Evolutionary conservation across 1,284 basidiomycete genomes (phyloP).

Genomic region (Pyrrhoderma lamaoense): DNA sequence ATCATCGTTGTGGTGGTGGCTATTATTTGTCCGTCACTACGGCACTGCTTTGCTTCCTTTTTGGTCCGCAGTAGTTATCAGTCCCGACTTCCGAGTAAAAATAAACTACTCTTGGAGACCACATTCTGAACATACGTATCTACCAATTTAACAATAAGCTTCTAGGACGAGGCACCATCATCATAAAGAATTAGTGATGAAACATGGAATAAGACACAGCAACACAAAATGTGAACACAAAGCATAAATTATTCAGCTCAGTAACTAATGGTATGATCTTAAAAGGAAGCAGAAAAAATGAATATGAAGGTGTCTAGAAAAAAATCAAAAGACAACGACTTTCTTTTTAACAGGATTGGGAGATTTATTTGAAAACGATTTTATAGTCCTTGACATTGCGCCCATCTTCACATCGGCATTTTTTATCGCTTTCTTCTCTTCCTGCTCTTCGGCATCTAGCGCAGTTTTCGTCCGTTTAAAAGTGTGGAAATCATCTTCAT

Average conservation of each 20-base stretch:
- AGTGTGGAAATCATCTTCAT: constrained; percentile 90
- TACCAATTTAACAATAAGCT: no score
- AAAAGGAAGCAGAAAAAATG: no score
- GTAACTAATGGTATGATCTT: no score
- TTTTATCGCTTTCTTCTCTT: constrained; percentile 37
- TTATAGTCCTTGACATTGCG: constrained; percentile 37
- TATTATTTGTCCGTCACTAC: no score
- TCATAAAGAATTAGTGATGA: no score
- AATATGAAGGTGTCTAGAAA: neutral
- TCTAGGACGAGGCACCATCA: no score
- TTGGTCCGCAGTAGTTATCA: neutral
- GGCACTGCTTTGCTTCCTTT: no score
- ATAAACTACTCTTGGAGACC: neutral
- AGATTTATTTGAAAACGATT: constrained; percentile 33
- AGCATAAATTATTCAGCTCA: no score
- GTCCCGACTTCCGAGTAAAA: neutral
- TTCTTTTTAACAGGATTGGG: constrained; percentile 42
- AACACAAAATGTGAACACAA: no score
- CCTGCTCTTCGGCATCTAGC: constrained; percentile 53
- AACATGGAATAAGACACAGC: no score
- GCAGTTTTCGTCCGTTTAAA: constrained; percentile 58
- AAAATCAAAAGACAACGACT: constrained; percentile 41
- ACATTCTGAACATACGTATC: no score
- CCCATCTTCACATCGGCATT: constrained; percentile 38
- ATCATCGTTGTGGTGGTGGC: no score